A percentile compares a stretch with the other conserved stretches of the same genome.
These are phyloP conservation scores for Aureobasidium pullulans DNA, from an alignment of 2,329 filamentous ascomycete species.

Conservation along the genomic window DNA sequence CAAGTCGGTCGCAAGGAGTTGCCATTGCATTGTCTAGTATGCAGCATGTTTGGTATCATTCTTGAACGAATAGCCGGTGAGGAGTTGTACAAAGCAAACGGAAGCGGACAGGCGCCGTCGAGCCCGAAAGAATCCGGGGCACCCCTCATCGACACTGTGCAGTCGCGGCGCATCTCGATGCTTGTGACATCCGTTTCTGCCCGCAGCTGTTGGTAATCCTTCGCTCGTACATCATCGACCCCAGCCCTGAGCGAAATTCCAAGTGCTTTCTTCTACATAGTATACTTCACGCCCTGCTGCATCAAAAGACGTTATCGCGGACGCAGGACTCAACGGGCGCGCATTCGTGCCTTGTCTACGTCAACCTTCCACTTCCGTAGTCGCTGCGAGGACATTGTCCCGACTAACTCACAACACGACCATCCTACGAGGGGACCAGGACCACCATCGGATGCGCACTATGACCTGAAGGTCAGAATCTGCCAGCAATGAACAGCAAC, in stretches of 20 bases:
- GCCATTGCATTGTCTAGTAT: not conserved
- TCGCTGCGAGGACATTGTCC: not conserved
- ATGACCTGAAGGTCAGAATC: not conserved
- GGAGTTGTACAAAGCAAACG: not conserved
- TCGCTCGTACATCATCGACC: not conserved
- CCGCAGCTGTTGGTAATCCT: conserved; percentile 1
- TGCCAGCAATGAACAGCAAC: conserved; percentile 53
- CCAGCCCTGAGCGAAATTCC: not conserved
- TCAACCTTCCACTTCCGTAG: not conserved
- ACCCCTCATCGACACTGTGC: not conserved
- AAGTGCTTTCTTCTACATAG: not conserved
- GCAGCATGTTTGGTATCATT: too few relatives aligned
- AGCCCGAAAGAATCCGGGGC: conserved; percentile 7
- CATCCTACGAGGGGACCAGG: not conserved
- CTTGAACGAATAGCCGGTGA: not conserved
- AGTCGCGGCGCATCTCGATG: not conserved
- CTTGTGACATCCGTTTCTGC: not conserved
- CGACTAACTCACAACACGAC: not conserved
- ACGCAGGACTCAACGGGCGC: conserved; percentile 6
- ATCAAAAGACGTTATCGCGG: not conserved
- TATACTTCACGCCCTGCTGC: not conserved
- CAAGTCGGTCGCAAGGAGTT: not conserved
- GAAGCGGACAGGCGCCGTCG: not conserved
- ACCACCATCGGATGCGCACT: not conserved
- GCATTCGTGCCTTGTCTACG: conserved; percentile 5